Evolutionary conservation across 805 yeast species (phyloP).

Genomic region (Hanseniaspora valbyensis): DNA sequence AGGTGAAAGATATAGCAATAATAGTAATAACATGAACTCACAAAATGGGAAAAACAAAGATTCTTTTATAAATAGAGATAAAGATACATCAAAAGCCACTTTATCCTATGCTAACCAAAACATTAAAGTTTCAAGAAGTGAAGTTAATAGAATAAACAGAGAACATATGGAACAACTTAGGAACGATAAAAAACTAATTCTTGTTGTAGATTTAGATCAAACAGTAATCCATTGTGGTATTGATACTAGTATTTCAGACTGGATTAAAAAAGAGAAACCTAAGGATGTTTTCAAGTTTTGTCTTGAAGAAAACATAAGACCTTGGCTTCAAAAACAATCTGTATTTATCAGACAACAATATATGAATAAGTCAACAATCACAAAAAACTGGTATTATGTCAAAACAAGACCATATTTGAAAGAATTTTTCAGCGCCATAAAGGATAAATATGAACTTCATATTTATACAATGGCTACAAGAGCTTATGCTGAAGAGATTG

Average conservation of each 20-base stretch:
- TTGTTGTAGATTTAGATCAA: slow-evolving; percentile 94
- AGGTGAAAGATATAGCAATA: neutral
- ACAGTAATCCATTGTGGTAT: slow-evolving; percentile 96
- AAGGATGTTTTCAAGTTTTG: slow-evolving; percentile 70
- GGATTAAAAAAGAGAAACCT: slow-evolving; percentile 83
- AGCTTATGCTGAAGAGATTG: slow-evolving; percentile 80
- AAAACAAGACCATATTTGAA: slow-evolving; percentile 80
- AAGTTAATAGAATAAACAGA: slow-evolving; percentile 76
- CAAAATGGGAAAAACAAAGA: neutral
- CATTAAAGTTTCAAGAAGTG: slow-evolving; percentile 69
- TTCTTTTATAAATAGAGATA: slow-evolving; percentile 1
- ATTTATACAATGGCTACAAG: slow-evolving; percentile 97
- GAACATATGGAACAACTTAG: slow-evolving; percentile 50
- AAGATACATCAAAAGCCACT: slow-evolving; percentile 36
- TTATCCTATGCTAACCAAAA: slow-evolving; percentile 86
- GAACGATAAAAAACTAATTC: slow-evolving; percentile 56
- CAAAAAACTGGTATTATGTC: slow-evolving; percentile 70
- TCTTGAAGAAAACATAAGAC: slow-evolving; percentile 55
- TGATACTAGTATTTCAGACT: slow-evolving; percentile 75
- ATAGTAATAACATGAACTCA: neutral
- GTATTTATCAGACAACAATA: slow-evolving; percentile 51
- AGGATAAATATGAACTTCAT: slow-evolving; percentile 72
- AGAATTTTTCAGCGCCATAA: slow-evolving; percentile 55
- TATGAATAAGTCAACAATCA: slow-evolving; percentile 37
- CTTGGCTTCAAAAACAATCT: slow-evolving; percentile 24